These are phyloP conservation scores for Cymbopogon flexuosus DNA, from an alignment of 202 grass and related monocot species.

Conservation along the genomic window DNA sequence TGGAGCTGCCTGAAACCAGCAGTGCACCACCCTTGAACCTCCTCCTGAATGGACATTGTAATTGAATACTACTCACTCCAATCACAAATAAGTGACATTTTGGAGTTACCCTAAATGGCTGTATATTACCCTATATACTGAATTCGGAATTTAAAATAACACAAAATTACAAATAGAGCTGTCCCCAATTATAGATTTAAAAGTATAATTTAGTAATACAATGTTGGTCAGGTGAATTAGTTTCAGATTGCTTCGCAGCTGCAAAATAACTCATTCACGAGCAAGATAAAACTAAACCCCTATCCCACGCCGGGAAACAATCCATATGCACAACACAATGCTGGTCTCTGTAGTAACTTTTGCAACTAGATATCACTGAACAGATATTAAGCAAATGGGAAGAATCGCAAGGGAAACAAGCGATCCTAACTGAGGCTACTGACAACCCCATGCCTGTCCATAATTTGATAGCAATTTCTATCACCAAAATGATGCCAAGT, in stretches of 20 bases:
- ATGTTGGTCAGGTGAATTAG: background rate
- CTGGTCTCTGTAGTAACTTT: background rate
- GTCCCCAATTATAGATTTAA: background rate
- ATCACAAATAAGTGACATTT: background rate
- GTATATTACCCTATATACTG: background rate
- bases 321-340: background rate
- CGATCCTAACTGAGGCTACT: background rate
- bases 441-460: background rate
- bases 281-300: background rate
- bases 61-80: background rate
- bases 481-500: background rate
- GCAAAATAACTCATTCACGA: background rate
- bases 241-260: background rate
- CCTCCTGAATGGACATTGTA: background rate
- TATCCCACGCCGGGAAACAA: background rate
- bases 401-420: background rate
- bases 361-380: background rate
- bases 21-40: too few species aligned
- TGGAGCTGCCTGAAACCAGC: too few species aligned
- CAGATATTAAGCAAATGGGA: background rate
- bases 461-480: background rate
- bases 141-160: background rate
- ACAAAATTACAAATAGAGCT: background rate
- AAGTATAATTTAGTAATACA: background rate
- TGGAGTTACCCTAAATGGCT: background rate